Base-by-base conservation (phyloP, 768 basidiomycete genomes). In the Gloeophyllum trabeum region DNA sequence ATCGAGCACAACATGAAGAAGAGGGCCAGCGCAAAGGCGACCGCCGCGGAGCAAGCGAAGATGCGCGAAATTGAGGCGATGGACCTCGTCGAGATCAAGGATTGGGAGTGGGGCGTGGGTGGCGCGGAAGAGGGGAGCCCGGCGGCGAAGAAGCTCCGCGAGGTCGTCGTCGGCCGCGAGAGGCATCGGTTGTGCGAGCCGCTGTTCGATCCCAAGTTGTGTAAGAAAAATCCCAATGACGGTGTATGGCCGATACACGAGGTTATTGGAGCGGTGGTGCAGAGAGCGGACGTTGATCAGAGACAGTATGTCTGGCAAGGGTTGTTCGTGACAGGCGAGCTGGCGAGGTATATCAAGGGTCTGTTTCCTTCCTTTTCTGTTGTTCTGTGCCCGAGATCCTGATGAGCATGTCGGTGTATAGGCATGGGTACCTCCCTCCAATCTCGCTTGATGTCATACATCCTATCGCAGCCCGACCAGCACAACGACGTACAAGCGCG, bases 101-200 rank as follows among this genome's bases (percentile, higher is more conserved):
- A 76, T 30, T n/a, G n/a, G n/a, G 28, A 32, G 28, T 32, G 28
- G 28, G 28, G 16, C 10, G 28, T 10, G 10, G 28, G 28, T 32
- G 10, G 16, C 10, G 28, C 16, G 30, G 54, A 93, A 45, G 85
- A 82, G 5, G 51, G 94, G 25, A 91, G 91, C 14, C 87, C 85
- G 56, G 88, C 90, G 54, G 71, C 91, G 25, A 90, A 96, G 65
- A 70, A 86, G 30, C 86, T 92, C 61, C 90, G 87, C 56, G 92
- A 94, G 57, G 88, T 90, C 4, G 59, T 88, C 44, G 60, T 62
- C 1, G 61, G 61, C 16, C 43, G 71, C 4, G 43, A 40, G 10
- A 32, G 28, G 28, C 10, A 37, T 7, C 20, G 7, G 10, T 13
- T 10, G 36, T 10, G 20, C 7, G 28, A 10, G 45, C 46, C 24